phyloP scores from a whole-genome alignment of 805 yeast species.

The Candida gorgasii region DNA sequence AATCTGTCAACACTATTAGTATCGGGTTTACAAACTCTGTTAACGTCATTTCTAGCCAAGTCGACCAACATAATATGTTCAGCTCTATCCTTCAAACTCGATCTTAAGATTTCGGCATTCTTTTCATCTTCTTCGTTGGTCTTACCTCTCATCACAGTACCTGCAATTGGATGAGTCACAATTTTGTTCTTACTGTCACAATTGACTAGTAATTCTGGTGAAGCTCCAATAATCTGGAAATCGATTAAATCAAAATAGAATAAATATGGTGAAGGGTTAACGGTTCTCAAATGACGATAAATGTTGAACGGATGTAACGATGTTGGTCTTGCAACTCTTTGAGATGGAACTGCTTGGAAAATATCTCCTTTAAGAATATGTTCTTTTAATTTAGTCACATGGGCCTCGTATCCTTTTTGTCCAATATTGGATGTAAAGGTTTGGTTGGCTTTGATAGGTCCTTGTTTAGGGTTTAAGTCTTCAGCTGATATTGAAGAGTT shows the following conservation, averaged over 20 bases:
- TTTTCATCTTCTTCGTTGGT: slow-evolving; percentile 89
- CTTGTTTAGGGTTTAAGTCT: slow-evolving; percentile 68
- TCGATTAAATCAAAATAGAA: slow-evolving; percentile 90
- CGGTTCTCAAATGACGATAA: slow-evolving; percentile 90
- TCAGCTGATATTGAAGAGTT: slow-evolving; percentile 44
- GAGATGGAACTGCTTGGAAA: slow-evolving; percentile 98
- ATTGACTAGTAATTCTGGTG: slow-evolving; percentile 91
- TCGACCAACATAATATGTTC: slow-evolving; percentile 99
- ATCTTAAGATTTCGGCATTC: slow-evolving; percentile 70
- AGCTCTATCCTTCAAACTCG: slow-evolving; percentile 88
- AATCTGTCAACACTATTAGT: slow-evolving; percentile 86
- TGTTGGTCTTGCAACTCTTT: slow-evolving; percentile 93
- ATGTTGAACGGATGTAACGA: slow-evolving; percentile 95
- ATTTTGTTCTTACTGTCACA: slow-evolving; percentile 70
- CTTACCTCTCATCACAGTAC: slow-evolving; percentile 88
- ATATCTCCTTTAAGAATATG: slow-evolving; percentile 92
- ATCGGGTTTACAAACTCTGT: slow-evolving; percentile 87
- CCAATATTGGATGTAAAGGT: slow-evolving; percentile 87
- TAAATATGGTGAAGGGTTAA: slow-evolving; percentile 96
- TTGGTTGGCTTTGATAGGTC: slow-evolving; percentile 65
- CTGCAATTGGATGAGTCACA: slow-evolving; percentile 97
- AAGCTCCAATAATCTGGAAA: slow-evolving; percentile 95
- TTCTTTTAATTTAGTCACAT: slow-evolving; percentile 70
- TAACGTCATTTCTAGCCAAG: slow-evolving; percentile 93
- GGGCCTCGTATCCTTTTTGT: slow-evolving; percentile 85